Percentiles rank a stretch among this genome's conserved stretches.
Evolutionary conservation across 768 basidiomycete genomes (phyloP).

Genomic region (Boletus rex-veris): DNA sequence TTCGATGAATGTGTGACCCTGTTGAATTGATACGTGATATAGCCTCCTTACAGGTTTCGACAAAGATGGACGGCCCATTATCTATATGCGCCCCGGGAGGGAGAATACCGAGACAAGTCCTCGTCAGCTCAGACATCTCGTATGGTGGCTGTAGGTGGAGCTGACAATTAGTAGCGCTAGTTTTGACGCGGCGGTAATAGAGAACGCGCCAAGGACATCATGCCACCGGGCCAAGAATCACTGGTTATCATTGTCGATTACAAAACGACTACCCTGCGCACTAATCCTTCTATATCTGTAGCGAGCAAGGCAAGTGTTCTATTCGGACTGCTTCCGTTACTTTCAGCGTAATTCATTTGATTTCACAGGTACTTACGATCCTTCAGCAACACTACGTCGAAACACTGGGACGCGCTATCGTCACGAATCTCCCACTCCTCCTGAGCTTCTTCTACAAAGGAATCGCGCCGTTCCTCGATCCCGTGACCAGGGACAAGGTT

Average conservation of each 20-base stretch:
- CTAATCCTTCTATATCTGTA: constrained; percentile 79
- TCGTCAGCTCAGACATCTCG: constrained; percentile 79
- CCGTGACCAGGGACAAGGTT: constrained; percentile 85
- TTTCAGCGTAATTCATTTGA: background rate
- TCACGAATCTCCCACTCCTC: constrained; percentile 75
- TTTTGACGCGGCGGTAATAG: constrained; percentile 36
- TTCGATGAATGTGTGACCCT: background rate
- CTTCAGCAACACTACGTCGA: constrained; percentile 89
- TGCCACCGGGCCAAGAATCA: constrained; percentile 82
- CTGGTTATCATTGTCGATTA: constrained; percentile 86
- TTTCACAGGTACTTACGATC: constrained; percentile 62
- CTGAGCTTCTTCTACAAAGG: constrained; percentile 79
- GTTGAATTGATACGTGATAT: background rate
- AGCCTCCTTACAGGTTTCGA: constrained; percentile 86
- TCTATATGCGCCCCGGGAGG: constrained; percentile 85
- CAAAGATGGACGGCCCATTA: constrained; percentile 77
- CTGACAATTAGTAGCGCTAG: background rate
- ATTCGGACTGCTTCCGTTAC: background rate
- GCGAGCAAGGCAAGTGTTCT: constrained; percentile 59
- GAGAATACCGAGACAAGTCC: constrained; percentile 80
- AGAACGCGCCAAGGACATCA: constrained; percentile 85
- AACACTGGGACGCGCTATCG: constrained; percentile 79
- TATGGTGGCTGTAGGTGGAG: constrained; percentile 73
- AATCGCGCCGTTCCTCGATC: constrained; percentile 83
- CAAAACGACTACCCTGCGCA: constrained; percentile 73